A percentile compares a stretch with the other conserved stretches of the same genome.
Conservation (phyloP, 306 rosid genomes). For the Phaseolus lunatus region DNA sequence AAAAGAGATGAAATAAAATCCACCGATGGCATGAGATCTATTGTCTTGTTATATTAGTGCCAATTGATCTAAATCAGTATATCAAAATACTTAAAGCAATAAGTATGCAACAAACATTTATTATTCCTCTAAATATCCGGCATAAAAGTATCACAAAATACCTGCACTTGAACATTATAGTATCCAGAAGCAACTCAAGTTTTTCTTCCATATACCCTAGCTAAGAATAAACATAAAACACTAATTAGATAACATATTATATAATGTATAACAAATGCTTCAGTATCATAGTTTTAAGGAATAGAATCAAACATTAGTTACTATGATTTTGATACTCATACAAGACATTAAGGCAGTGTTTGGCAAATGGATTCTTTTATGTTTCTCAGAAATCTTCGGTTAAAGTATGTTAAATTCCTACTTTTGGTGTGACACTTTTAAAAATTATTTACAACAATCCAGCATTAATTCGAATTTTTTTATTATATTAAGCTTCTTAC, state of each 20-base stretch:
- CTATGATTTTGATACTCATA: slow-evolving; percentile 11
- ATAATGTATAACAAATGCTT: slow-evolving; percentile 1
- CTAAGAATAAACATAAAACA: slow-evolving; percentile 52
- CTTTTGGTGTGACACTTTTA: neutral
- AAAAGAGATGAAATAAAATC: no score
- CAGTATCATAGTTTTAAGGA: neutral
- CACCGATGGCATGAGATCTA: no score
- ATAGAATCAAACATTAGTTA: neutral
- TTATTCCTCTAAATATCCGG: slow-evolving; percentile 11
- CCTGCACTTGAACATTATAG: slow-evolving; percentile 73
- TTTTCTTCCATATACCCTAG: slow-evolving; percentile 78
- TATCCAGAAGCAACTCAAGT: slow-evolving; percentile 78
- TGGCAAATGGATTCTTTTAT: neutral
- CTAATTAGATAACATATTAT: slow-evolving; percentile 23
- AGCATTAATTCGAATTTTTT: neutral
- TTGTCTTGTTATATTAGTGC: no score
- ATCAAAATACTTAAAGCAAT: neutral
- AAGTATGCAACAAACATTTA: neutral
- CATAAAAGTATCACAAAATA: slow-evolving; percentile 34
- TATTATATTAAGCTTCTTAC: neutral
- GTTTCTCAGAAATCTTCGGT: neutral
- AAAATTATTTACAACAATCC: neutral
- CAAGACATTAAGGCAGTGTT: neutral
- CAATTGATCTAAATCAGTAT: neutral
- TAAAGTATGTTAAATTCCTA: neutral